Conservation (phyloP, 768 basidiomycete species). For the Podaxis mareebaensis region DNA sequence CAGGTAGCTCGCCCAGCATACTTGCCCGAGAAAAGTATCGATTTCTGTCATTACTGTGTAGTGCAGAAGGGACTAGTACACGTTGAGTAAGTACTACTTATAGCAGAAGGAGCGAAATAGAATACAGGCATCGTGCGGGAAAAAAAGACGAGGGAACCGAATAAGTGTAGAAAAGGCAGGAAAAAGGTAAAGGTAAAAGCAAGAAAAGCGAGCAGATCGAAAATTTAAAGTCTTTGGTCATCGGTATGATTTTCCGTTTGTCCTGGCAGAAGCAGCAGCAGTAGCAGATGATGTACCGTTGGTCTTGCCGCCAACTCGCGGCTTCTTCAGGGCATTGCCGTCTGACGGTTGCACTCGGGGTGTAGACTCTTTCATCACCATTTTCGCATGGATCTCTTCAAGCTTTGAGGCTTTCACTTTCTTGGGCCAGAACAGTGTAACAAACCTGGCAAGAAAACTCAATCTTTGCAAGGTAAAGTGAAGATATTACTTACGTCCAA, state of each 20-base stretch:
- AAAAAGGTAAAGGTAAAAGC: slow-evolving; percentile 19
- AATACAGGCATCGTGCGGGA: slow-evolving; percentile 19
- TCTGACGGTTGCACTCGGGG: slow-evolving; percentile 56
- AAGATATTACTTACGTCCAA: slow-evolving; percentile 79
- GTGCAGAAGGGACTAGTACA: slow-evolving; percentile 11
- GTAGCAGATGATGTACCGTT: slow-evolving; percentile 52
- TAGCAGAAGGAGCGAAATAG: slow-evolving; percentile 13
- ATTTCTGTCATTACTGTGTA: slow-evolving; percentile 11
- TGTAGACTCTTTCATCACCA: slow-evolving; percentile 85
- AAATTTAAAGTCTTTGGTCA: slow-evolving; percentile 34
- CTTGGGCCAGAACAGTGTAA: slow-evolving; percentile 97
- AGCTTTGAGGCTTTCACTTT: slow-evolving; percentile 93
- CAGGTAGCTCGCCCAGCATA: background rate
- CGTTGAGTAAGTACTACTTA: slow-evolving; percentile 11
- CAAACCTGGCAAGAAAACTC: slow-evolving; percentile 59
- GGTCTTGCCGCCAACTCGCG: slow-evolving; percentile 56
- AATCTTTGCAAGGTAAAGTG: slow-evolving; percentile 4
- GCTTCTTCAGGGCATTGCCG: slow-evolving; percentile 53
- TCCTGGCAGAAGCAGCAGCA: slow-evolving; percentile 43
- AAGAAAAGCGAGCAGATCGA: slow-evolving; percentile 25
- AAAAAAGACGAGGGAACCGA: slow-evolving; percentile 20
- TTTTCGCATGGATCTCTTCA: slow-evolving; percentile 94
- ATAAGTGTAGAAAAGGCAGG: slow-evolving; percentile 20
- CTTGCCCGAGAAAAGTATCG: background rate
- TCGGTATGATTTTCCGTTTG: slow-evolving; percentile 64